Base-by-base conservation (phyloP, 306 rosid genomes). In the Cyamopsis tetragonoloba region DNA sequence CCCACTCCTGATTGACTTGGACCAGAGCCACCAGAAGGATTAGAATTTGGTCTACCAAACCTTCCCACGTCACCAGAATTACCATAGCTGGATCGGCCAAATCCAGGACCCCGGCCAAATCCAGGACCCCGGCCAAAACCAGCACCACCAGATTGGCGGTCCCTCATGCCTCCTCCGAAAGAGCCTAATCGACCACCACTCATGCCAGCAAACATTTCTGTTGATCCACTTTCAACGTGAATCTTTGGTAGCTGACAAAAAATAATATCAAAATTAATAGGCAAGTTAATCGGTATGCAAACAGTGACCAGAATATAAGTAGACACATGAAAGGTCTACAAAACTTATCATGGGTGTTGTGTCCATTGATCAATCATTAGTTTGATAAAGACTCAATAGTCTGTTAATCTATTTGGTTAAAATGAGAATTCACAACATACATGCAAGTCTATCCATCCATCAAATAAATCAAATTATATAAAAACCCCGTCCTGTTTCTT, bases 211-310 rank as follows among this genome's bases (percentile, higher is more conserved):
- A 76, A 76, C 89, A 82, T 84, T 66, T 74, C 84, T 22, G 48
- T 53, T 8, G 71, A 76, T 66, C 82, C 72, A 34, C 80, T 62
- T 37, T 78, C 85, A 60, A 61, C 82, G 35, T 82, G 53, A 60
- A 88, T 79, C 30, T 46, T 77, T 1, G 96, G 88, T 7, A 88
- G 86, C 96, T 88, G 86, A 64, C 55, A 46, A 75, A 66, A 54
- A 78, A 56, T 10, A 58, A 55, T 6, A 55, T 39, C 22, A 26
- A 32, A 10, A 54, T 27, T n/a, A 10, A 35, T 20, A 48, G 64
- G 78, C 57, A 71, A 67, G 50, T 23, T 7, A 3, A 79, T 60
- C 75, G 64, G 70, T 43, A 30, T 12, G 48, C n/a, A 58, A 42
- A 14, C 12, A 51, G 22, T 49, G 42, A 15, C 34, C n/a, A 61